Conservation (phyloP, 148 eudicot species). For the Rhododendron williamsianum region DNA sequence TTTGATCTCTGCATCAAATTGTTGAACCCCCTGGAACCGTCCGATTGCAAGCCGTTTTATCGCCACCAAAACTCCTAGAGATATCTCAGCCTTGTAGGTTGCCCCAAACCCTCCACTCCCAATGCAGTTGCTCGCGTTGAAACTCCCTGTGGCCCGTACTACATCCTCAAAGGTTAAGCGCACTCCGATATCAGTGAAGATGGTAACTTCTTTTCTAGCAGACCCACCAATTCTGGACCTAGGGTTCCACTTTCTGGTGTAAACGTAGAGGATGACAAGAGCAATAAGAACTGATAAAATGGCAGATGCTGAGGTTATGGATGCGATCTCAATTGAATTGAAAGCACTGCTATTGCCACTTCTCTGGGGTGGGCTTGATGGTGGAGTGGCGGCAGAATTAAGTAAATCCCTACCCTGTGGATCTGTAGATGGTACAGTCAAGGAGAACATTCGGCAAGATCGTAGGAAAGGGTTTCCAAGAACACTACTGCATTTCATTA, state of each 20-base stretch:
- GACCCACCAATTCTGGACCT: slow-evolving; percentile 31
- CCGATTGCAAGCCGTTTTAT: slow-evolving; percentile 45
- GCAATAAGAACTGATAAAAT: slow-evolving; percentile 49
- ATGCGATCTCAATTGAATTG: slow-evolving; percentile 44
- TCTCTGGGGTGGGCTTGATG: slow-evolving; percentile 13
- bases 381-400: slow-evolving; percentile 19
- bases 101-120: slow-evolving; percentile 56
- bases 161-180: slow-evolving; percentile 41
- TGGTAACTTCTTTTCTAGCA: slow-evolving; percentile 36
- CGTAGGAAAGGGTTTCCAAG: slow-evolving; percentile 40
- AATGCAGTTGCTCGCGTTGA: slow-evolving; percentile 48
- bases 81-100: slow-evolving; percentile 48
- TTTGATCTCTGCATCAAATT: slow-evolving; percentile 53
- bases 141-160: slow-evolving; percentile 33
- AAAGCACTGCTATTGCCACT: slow-evolving; percentile 15
- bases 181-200: slow-evolving; percentile 38
- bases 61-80: slow-evolving; percentile 43
- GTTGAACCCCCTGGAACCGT: slow-evolving; percentile 46
- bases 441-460: slow-evolving; percentile 27
- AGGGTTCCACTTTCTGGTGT: slow-evolving; percentile 40
- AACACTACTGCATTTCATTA: slow-evolving; percentile 34
- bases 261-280: slow-evolving; percentile 35
- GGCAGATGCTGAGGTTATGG: slow-evolving; percentile 47
- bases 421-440: slow-evolving; percentile 27
- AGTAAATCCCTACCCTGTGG: slow-evolving; percentile 18